Base-by-base conservation (phyloP, 495 filamentous ascomycete genomes). In the Margaritispora aquatica region DNA sequence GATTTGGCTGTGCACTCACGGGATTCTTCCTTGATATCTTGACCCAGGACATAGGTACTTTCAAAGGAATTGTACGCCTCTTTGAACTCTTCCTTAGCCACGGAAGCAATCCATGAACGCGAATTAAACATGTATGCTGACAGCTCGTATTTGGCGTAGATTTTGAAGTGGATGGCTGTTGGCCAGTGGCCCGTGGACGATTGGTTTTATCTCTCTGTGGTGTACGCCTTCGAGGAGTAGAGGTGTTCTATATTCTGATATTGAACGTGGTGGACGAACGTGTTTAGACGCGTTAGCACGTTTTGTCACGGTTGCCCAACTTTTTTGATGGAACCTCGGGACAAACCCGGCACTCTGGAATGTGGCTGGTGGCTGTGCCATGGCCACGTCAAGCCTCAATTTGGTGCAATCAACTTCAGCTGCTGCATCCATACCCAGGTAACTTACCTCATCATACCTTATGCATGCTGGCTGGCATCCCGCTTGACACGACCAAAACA, bases 81-180 rank as follows among this genome's bases (percentile, higher is more conserved):
- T 2, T 3, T 4, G 26, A 66, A 53, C 38, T 66, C 59, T 21
- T 44, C 27, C 34, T 48, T 34, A 11, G 46, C 36, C 17, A 55
- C 1, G 0, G 48, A 53, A 11, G 24, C 21, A 55, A 66, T 54
- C 63, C 63, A 66, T 24, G 63, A 31, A 11, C 50, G 36, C 56
- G 62, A 55, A 66, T 66, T 22, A 17, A 17, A 17, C 19, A 15
- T 3, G 15, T n/a, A 17, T 44, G 38, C 19, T 17, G 38, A 44
- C 38, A 44, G 38, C 38, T 44, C 11, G 38, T 3, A 44, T n/a
- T 9, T 7, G 17, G 11, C 38, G n/a, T n/a, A n/a, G n/a, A n/a
- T n/a, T n/a, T n/a, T n/a, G n/a, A n/a, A n/a, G 38, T 8, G 19
- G 4, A 7, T 44, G 15, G 7, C n/a, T n/a, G n/a, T n/a, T n/a